These are phyloP conservation scores for Entomortierella beljakovae DNA, from an alignment of 192 early-diverging fungal species.

Conservation along the genomic window DNA sequence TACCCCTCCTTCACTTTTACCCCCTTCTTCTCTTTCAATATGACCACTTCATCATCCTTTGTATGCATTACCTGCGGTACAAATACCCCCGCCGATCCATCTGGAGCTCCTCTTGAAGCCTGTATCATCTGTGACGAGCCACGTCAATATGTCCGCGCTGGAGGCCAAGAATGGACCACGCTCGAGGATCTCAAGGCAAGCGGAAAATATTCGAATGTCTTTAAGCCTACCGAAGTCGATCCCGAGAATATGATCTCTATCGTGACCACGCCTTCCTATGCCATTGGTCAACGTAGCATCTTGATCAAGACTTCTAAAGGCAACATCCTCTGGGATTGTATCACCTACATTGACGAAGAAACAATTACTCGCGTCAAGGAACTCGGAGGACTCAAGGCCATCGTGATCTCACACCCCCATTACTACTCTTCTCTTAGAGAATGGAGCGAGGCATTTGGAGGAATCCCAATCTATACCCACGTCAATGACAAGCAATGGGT, in stretches of 20 bases:
- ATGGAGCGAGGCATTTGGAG: conserved; percentile 46
- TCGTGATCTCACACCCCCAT: conserved; percentile 50
- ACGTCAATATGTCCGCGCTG: conserved; percentile 32
- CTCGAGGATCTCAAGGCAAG: conserved; percentile 15
- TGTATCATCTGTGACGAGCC: conserved; percentile 48
- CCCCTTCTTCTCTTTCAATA: background rate
- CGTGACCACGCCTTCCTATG: conserved; percentile 22
- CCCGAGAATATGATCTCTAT: conserved; percentile 37
- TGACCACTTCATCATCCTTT: conserved; percentile 15
- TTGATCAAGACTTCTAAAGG: conserved; percentile 38
- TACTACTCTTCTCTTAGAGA: conserved; percentile 39
- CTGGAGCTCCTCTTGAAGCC: conserved; percentile 6
- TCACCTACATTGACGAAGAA: conserved; percentile 43
- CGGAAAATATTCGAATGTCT: conserved; percentile 26
- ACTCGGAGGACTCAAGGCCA: conserved; percentile 36
- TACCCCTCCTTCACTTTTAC: background rate
- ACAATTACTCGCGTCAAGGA: conserved; percentile 25
- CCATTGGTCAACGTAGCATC: conserved; percentile 39
- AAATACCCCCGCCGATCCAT: conserved; percentile 12
- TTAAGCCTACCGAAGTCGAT: conserved; percentile 32
- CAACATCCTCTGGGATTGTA: conserved; percentile 51
- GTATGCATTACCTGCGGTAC: conserved; percentile 43
- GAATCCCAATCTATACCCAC: conserved; percentile 39
- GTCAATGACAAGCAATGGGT: conserved; percentile 39
- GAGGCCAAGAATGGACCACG: conserved; percentile 45